Evolutionary conservation across 2,329 filamentous ascomycete genomes (phyloP), one percentile per base, ranked within the genome.

Genomic region (Byssothecium circinans): DNA sequence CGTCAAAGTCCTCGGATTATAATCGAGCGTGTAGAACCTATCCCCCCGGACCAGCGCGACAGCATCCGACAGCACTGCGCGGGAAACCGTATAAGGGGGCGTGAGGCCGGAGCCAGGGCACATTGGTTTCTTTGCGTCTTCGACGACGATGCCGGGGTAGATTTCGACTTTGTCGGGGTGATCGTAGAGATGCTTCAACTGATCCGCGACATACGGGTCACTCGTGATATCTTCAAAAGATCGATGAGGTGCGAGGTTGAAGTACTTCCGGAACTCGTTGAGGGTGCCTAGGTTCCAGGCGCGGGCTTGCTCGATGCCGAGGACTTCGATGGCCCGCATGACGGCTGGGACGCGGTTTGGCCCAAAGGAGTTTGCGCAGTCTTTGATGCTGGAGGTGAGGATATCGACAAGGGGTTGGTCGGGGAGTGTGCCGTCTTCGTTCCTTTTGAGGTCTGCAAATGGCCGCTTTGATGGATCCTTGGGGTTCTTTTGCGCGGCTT

Each of bases 231-330:
- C 88, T 66, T 91, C 87, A 50, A 95, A 95, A 0, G 78, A 87
- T 18, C 85, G 82, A 63, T 95, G 86, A 0, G 82, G 81, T 70
- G 88, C 87, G 5, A 95, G 75, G 1, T 85, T 84, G 59, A 92
- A 91, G 73, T 91, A 88, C 66, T 87, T 85, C 43, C 89, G 81
- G 76, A 94, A 95, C 74, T 94, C 89, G 63, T 95, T 95, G 51
- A 95, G 75, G 0, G 86, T 85, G 0, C 86, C 86, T 8, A 90
- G 73, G 51, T 90, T 86, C 89, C 89, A 95, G 45, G 81, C 79
- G 37, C 89, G 80, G 3, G 86, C 83, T 52, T 91, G 88, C 39
- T 89, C 77, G 47, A 95, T 94, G 35, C 88, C 89, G 6, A 94
- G 76, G 29, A 94, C 87, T 68, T 94, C 89, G 14, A 94, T 81